phyloP scores from a whole-genome alignment of 2,329 filamentous ascomycete genomes.

The Xylaria sp. region DNA sequence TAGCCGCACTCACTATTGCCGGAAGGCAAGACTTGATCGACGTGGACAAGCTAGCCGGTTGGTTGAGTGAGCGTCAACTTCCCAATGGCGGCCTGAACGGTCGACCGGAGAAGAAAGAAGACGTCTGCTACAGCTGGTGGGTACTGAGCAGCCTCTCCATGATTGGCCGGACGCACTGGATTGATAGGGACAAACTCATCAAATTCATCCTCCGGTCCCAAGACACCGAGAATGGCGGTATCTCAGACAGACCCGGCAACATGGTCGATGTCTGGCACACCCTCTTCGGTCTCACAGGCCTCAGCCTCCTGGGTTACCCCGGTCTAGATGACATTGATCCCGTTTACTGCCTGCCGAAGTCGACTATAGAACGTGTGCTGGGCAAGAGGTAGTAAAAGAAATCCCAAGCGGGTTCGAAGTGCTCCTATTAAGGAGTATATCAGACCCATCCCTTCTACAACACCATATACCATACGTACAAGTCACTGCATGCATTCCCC shows the following conservation, averaged over 20 bases:
- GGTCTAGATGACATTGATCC: slow-evolving; percentile 78
- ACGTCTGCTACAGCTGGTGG: slow-evolving; percentile 99
- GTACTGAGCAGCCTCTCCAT: slow-evolving; percentile 88
- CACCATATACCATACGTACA: neutral
- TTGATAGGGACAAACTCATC: slow-evolving; percentile 74
- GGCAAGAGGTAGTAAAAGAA: slow-evolving; percentile 33
- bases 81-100: slow-evolving; percentile 87
- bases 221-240: slow-evolving; percentile 75
- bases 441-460: neutral
- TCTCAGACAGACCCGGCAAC: slow-evolving; percentile 85
- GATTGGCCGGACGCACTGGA: slow-evolving; percentile 85
- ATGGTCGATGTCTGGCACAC: slow-evolving; percentile 99
- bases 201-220: slow-evolving; percentile 84
- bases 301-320: slow-evolving; percentile 76
- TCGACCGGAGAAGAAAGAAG: slow-evolving; percentile 88
- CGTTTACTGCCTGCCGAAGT: slow-evolving; percentile 76
- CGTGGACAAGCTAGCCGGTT: slow-evolving; percentile 73
- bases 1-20: slow-evolving; percentile 80
- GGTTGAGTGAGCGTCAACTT: slow-evolving; percentile 90
- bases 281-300: slow-evolving; percentile 77
- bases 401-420: neutral
- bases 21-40: slow-evolving; percentile 76
- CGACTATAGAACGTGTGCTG: slow-evolving; percentile 56
- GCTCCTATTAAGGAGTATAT: neutral
- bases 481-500: neutral